Conservation (phyloP, 2,329 filamentous ascomycete species). For the Phialophora macrospora region DNA sequence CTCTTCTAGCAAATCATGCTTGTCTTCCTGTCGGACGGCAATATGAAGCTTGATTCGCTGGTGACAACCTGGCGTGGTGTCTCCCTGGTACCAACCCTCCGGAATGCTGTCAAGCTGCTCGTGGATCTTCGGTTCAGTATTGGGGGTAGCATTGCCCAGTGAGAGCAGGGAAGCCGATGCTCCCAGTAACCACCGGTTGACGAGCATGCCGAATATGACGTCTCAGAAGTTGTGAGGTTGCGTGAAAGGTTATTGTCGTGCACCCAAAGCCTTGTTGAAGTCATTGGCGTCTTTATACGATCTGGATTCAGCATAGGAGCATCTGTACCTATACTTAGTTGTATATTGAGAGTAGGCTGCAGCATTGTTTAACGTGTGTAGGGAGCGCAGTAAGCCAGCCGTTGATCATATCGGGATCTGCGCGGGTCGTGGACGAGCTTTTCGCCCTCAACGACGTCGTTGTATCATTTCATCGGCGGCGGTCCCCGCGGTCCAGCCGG, state of each 20-base stretch:
- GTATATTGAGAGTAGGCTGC: background rate
- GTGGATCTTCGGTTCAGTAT: background rate
- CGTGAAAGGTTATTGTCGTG: background rate
- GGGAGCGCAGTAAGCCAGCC: background rate
- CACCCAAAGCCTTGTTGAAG: background rate
- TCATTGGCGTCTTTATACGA: background rate
- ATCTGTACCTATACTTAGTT: background rate
- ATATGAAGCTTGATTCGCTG: constrained; percentile 9
- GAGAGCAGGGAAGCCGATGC: background rate
- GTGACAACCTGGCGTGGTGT: background rate
- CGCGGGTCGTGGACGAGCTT: no score
- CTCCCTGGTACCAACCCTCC: constrained; percentile 10
- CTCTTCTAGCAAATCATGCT: constrained; percentile 57
- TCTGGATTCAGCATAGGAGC: no score
- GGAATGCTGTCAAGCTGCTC: constrained; percentile 6
- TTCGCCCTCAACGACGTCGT: no score
- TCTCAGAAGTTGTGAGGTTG: background rate
- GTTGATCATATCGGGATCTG: background rate
- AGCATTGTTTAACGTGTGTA: background rate
- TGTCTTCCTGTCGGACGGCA: constrained; percentile 20
- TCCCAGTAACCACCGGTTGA: background rate
- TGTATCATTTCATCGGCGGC: background rate
- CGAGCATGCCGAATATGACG: background rate
- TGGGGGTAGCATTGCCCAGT: background rate
- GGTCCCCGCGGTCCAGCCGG: no score